Conservation (phyloP, 192 early-diverging fungal genomes). For the Piromyces finnis region DNA sequence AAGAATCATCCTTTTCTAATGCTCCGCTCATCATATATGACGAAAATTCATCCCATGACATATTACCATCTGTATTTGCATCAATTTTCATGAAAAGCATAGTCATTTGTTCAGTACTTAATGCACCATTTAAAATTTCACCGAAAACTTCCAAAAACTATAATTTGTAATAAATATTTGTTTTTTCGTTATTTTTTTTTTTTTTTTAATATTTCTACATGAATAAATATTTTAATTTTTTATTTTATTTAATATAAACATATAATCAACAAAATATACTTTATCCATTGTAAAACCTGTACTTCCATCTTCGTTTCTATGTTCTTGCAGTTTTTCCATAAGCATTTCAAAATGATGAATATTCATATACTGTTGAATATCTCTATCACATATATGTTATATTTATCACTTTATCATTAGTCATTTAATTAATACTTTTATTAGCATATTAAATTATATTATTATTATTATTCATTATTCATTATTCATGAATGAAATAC, state of each 20-base stretch:
- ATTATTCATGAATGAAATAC: too few relatives aligned
- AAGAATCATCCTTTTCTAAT: conserved; percentile 17
- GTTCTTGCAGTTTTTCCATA: conserved; percentile 27
- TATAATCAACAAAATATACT: too few relatives aligned
- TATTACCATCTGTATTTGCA: conserved; percentile 41
- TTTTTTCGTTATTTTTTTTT: neutral
- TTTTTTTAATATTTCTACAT: conserved; percentile 3
- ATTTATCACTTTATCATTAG: too few relatives aligned
- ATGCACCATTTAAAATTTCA: conserved; percentile 28
- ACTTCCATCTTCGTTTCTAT: conserved; percentile 32
- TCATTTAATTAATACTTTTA: too few relatives aligned
- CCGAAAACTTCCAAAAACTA: conserved; percentile 49
- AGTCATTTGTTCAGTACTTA: conserved; percentile 44
- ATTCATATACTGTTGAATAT: conserved; percentile 19
- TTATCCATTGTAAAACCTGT: conserved; percentile 39
- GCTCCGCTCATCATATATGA: conserved; percentile 42
- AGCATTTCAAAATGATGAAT: conserved; percentile 45
- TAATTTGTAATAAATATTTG: too few relatives aligned
- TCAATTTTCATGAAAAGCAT: conserved; percentile 56
- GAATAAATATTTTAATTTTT: too few relatives aligned
- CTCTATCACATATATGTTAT: neutral
- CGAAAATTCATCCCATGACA: conserved; percentile 48
- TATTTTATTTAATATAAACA: too few relatives aligned
- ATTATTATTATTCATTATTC: neutral
- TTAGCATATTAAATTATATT: too few relatives aligned